A percentile compares a stretch with the other conserved stretches of the same genome.
These are phyloP conservation scores for Plenodomus tracheiphilus DNA, from an alignment of 2,329 filamentous ascomycete species.

Conservation along the genomic window DNA sequence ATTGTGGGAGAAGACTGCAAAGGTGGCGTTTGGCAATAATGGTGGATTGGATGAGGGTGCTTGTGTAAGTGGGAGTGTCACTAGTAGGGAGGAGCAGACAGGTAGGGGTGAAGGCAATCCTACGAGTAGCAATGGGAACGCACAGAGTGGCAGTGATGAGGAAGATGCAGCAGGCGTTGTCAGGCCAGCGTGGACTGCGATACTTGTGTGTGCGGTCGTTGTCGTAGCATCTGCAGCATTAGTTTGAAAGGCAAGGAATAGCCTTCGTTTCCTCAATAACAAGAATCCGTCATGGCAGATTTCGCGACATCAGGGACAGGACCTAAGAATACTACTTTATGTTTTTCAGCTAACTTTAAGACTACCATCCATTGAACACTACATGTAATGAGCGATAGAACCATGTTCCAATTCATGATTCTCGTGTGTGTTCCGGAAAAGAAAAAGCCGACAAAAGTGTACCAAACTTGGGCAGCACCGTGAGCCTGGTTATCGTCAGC, in stretches of 20 bases:
- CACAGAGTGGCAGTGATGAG: constrained; percentile 9
- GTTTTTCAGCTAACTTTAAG: too few species aligned
- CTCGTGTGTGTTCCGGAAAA: too few species aligned
- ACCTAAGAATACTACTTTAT: too few species aligned
- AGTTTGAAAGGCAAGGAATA: constrained; percentile 7
- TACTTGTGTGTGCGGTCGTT: constrained; percentile 14
- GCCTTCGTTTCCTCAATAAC: too few species aligned
- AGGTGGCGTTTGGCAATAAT: constrained; percentile 33
- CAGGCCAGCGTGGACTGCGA: constrained; percentile 14
- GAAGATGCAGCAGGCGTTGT: constrained; percentile 19
- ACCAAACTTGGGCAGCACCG: too few species aligned
- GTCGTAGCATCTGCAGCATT: constrained; percentile 6
- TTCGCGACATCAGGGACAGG: too few species aligned
- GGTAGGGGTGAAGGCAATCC: constrained; percentile 31
- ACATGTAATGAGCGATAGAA: too few species aligned
- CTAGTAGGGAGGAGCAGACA: constrained; percentile 28
- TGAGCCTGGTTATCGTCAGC: too few species aligned
- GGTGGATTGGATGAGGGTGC: constrained; percentile 29
- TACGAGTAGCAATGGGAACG: constrained; percentile 6
- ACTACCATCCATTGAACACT: too few species aligned
- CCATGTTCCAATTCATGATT: too few species aligned
- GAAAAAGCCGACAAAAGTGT: too few species aligned
- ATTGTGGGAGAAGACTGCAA: constrained; percentile 54
- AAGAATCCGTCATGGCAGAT: too few species aligned
- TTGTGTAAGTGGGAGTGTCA: constrained; percentile 36